Evolutionary conservation across 345 rosid genomes (phyloP), one percentile per base, ranked within the genome.

Genomic region (Gossypium turneri): DNA sequence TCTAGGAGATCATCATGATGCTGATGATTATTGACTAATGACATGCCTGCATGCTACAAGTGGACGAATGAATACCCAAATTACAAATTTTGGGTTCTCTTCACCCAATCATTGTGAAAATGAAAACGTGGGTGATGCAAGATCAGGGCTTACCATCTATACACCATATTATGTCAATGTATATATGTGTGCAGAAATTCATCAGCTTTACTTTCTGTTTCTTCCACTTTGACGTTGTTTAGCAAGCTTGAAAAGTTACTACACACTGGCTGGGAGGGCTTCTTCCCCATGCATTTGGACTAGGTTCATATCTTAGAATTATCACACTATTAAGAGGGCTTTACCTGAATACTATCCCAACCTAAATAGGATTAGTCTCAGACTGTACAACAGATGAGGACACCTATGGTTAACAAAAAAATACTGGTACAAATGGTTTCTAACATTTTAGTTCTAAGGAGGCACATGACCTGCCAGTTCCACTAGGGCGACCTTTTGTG

Each of bases 401-500:
- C 41, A 34, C 41, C 41, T 34, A 34, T 34, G 1, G 7, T 34
- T 34, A 34, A 34, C 41, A 34, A 34, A 34, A 34, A 34, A 34
- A 5, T 5, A 34, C 7, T 34, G 34, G 69, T n/a, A 64, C 8
- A n/a, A 50, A 41, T 60, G 17, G 47, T 74, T 47, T 27, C 75
- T 69, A 74, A 15, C 41, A 34, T 34, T 34, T 34, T 34, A 69
- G 67, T 74, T 69, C 24, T 50, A 79, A 51, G 77, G 25, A 51
- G 65, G 70, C 71, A 60, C 75, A 77, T 48, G 45, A 74, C 71
- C 71, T 48, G 19, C 74, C 64, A 4, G 24, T 67, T 22, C 77
- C 56, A 48, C 19, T 34, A 11, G 12, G 59, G 11, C 51, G 58
- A 10, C 38, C 63, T 73, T 51, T 55, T 52, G 13, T 41, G 50